Percentiles rank a stretch among this genome's conserved stretches.
phyloP scores from a whole-genome alignment of 2,329 filamentous ascomycete genomes.

The Arthrinium puccinioides region DNA sequence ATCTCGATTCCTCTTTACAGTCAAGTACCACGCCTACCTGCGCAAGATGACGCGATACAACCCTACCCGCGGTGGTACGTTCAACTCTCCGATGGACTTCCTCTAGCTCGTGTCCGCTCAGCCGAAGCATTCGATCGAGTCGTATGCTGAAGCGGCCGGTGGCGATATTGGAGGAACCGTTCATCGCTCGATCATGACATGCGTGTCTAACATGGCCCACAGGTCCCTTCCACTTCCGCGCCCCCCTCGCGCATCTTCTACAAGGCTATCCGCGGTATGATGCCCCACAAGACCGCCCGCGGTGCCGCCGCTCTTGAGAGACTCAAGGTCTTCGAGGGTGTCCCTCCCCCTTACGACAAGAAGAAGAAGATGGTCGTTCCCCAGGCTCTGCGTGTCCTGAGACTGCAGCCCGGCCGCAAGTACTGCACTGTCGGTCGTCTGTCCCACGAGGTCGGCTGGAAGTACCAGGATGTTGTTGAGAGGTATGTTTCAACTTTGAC shows the following conservation, averaged over 20 bases:
- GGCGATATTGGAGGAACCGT: neutral
- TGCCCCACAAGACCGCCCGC: conserved; percentile 99
- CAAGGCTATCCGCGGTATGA: conserved; percentile 99
- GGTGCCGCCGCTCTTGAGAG: conserved; percentile 94
- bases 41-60: conserved; percentile 99
- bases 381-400: conserved; percentile 92
- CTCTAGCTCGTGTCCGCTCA: neutral
- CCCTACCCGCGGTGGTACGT: conserved; percentile 93
- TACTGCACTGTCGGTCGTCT: conserved; percentile 99
- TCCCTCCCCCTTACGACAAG: conserved; percentile 98
- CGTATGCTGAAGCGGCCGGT: neutral
- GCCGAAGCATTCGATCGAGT: too few species aligned
- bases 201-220: conserved; percentile 22
- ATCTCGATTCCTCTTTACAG: conserved; percentile 58
- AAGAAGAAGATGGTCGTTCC: conserved; percentile 99
- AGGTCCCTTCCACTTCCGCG: conserved; percentile 99
- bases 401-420: conserved; percentile 98
- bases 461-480: conserved; percentile 99
- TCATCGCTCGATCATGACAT: neutral
- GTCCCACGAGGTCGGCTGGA: conserved; percentile 99
- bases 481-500: conserved; percentile 57
- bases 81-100: conserved; percentile 8
- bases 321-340: conserved; percentile 99
- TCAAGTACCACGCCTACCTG: conserved; percentile 99
- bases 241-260: conserved; percentile 99